phyloP scores from a whole-genome alignment of 176 grass and related monocot species.

The Saccharum spontaneum region DNA sequence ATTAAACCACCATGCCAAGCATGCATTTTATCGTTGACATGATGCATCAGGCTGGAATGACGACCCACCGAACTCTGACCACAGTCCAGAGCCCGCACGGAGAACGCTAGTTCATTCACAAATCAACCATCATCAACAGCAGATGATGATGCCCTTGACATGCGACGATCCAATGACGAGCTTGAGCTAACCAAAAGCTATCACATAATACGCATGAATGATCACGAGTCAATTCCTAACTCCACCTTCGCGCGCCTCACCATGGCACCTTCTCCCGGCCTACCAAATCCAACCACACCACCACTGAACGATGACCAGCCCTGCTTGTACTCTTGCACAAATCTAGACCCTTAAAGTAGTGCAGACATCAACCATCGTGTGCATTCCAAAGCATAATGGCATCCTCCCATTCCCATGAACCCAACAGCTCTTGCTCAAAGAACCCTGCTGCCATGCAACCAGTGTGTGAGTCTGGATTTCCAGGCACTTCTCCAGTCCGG shows the following conservation, averaged over 20 bases:
- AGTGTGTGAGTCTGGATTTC: neutral
- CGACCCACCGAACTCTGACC: neutral
- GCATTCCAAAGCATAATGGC: neutral
- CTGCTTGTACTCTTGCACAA: neutral
- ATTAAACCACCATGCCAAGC: neutral
- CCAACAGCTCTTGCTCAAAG: neutral
- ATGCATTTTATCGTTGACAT: neutral
- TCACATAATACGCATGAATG: neutral
- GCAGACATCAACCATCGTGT: neutral
- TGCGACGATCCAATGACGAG: neutral
- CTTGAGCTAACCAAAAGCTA: neutral
- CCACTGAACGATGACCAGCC: neutral
- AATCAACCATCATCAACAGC: neutral
- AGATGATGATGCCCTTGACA: too few relatives aligned
- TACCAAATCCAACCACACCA: neutral
- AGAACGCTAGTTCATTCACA: neutral
- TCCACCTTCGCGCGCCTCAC: neutral
- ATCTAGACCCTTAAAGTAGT: neutral
- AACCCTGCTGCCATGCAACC: neutral
- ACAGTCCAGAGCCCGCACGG: neutral
- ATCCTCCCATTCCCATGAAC: neutral
- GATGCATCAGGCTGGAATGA: neutral
- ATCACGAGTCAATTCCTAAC: neutral
- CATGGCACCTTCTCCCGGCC: neutral
- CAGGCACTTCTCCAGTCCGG: neutral